phyloP scores from a whole-genome alignment of 1,139 yeast genomes.

The Geotrichum citri-aurantii region DNA sequence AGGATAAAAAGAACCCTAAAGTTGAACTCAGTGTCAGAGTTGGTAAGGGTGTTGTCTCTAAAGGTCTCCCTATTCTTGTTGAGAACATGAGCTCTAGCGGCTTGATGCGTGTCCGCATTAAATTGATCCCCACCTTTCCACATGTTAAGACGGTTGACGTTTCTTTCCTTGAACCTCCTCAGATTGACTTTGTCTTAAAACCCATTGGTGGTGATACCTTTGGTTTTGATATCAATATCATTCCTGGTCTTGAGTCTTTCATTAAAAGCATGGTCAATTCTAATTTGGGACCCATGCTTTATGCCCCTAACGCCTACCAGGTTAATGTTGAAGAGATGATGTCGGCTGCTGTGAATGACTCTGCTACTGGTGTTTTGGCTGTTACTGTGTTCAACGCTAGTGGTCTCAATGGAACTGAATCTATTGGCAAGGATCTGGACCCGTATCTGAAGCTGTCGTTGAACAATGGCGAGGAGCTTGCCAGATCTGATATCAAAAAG shows the following conservation, averaged over 20 bases:
- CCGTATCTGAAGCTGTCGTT: conserved; percentile 67
- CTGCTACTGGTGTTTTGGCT: conserved; percentile 82
- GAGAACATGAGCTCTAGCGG: conserved; percentile 57
- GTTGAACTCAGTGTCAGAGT: conserved; percentile 42
- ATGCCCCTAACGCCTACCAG: conserved; percentile 87
- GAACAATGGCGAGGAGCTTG: conserved; percentile 47
- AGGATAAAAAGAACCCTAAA: conserved; percentile 75
- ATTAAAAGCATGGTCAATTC: conserved; percentile 80
- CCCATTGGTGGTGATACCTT: conserved; percentile 36
- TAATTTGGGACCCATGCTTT: conserved; percentile 80
- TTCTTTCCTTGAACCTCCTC: conserved; percentile 77
- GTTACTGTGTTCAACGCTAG: conserved; percentile 62
- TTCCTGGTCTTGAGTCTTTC: conserved; percentile 81
- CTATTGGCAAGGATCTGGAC: conserved; percentile 74
- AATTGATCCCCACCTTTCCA: conserved; percentile 86
- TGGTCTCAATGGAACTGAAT: conserved; percentile 59
- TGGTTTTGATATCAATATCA: conserved; percentile 79
- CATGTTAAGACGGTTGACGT: conserved; percentile 87
- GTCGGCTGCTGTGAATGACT: conserved; percentile 73
- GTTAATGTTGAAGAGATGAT: conserved; percentile 83
- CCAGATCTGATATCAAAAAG: conserved; percentile 58
- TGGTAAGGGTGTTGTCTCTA: conserved; percentile 41
- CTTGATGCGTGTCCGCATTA: conserved; percentile 68
- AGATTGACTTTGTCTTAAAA: conserved; percentile 72
- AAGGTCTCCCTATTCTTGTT: conserved; percentile 39